These are phyloP conservation scores for Pseudocohnilembus persalinus DNA, from an alignment of 169 alveolate genomes.

Conservation along the genomic window DNA sequence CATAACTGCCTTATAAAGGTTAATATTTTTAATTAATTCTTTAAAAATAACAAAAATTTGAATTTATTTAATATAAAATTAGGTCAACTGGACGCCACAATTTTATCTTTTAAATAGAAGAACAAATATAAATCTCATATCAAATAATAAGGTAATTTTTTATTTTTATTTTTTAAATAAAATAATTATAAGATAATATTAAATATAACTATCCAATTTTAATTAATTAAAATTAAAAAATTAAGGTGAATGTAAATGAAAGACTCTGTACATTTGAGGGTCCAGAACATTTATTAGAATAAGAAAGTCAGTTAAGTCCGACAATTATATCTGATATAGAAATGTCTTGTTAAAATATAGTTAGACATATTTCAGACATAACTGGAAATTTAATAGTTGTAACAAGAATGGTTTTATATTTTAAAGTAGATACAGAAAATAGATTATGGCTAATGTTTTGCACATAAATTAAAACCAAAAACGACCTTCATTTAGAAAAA, in stretches of 20 bases:
- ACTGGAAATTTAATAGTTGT: slow-evolving; percentile 68
- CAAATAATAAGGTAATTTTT: slow-evolving; percentile 22
- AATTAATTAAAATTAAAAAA: too few relatives aligned
- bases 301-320: slow-evolving; percentile 70
- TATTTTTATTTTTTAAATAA: too few relatives aligned
- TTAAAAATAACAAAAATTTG: slow-evolving; percentile 46
- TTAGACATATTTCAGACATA: slow-evolving; percentile 66
- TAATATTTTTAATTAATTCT: neutral
- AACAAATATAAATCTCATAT: slow-evolving; percentile 41
- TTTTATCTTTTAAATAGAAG: slow-evolving; percentile 52
- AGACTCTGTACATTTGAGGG: slow-evolving; percentile 79
- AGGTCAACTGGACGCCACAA: slow-evolving; percentile 61
- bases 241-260: slow-evolving; percentile 67
- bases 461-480: slow-evolving; percentile 43
- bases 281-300: slow-evolving; percentile 62
- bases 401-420: slow-evolving; percentile 73
- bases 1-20: neutral
- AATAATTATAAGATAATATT: too few relatives aligned
- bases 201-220: too few relatives aligned
- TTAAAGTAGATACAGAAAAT: slow-evolving; percentile 73
- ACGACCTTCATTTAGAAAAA: neutral
- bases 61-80: slow-evolving; percentile 49
- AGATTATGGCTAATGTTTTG: slow-evolving; percentile 74
- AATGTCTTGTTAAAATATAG: slow-evolving; percentile 64
- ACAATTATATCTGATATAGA: slow-evolving; percentile 65